These are phyloP conservation scores for Rubroshorea leprosula DNA, from an alignment of 345 rosid species.

Conservation along the genomic window DNA sequence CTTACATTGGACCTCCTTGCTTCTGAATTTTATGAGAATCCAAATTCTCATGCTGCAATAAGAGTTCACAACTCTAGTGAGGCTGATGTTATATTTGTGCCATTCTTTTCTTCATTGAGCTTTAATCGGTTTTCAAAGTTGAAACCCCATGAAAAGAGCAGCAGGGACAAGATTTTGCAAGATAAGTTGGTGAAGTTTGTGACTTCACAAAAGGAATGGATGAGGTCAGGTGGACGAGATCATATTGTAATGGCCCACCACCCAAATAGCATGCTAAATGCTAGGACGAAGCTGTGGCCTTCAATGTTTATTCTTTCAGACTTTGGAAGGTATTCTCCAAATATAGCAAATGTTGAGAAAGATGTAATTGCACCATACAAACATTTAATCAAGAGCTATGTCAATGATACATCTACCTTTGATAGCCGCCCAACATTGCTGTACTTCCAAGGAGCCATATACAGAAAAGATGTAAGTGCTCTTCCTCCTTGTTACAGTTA, in stretches of 20 bases:
- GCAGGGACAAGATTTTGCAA: conserved; percentile 55
- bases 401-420: conserved; percentile 57
- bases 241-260: conserved; percentile 89
- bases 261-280: conserved; percentile 83
- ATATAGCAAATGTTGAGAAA: conserved; percentile 72
- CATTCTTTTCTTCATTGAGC: conserved; percentile 85
- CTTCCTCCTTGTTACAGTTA: conserved; percentile 9
- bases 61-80: conserved; percentile 78
- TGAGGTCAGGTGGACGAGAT: conserved; percentile 64
- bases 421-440: conserved; percentile 70
- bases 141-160: conserved; percentile 49
- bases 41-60: conserved; percentile 44
- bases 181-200: conserved; percentile 58
- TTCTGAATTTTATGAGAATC: conserved; percentile 50
- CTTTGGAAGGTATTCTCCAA: conserved; percentile 88
- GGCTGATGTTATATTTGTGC: conserved; percentile 80
- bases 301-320: conserved; percentile 81
- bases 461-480: conserved; percentile 82
- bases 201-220: conserved; percentile 70
- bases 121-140: conserved; percentile 67
- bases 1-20: conserved; percentile 79
- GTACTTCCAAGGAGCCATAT: conserved; percentile 94
- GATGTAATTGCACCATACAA: conserved; percentile 93
- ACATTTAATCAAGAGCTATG: conserved; percentile 58
- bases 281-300: conserved; percentile 72